Conservation (phyloP, 352 stramenopile genomes). For the Pythium coloratum region DNA sequence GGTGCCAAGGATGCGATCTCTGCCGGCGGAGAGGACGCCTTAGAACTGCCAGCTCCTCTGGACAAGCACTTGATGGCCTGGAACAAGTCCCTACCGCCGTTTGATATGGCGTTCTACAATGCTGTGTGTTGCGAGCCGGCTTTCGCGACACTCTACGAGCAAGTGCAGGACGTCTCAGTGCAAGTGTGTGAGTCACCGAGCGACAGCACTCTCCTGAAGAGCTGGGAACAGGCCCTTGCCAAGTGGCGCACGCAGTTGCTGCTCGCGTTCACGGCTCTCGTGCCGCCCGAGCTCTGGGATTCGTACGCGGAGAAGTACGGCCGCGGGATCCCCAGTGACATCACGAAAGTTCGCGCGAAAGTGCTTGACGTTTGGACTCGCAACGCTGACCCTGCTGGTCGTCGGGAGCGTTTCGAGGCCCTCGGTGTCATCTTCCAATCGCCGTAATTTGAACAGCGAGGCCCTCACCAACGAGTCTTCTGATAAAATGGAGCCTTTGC, state of each 20-base stretch:
- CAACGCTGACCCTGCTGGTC: slow-evolving; percentile 51
- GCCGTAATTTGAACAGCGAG: background rate
- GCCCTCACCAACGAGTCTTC: no score
- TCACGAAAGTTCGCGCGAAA: slow-evolving; percentile 33
- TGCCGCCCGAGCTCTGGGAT: slow-evolving; percentile 63
- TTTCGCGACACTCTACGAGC: slow-evolving; percentile 58
- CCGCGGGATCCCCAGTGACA: slow-evolving; percentile 47
- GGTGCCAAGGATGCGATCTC: slow-evolving; percentile 24
- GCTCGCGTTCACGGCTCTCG: slow-evolving; percentile 65
- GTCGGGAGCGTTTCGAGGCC: slow-evolving; percentile 58
- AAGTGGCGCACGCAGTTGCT: slow-evolving; percentile 69
- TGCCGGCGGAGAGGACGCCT: slow-evolving; percentile 66
- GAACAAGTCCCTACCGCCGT: slow-evolving; percentile 75
- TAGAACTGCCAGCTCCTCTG: slow-evolving; percentile 50
- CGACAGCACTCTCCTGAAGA: slow-evolving; percentile 34
- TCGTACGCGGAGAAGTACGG: slow-evolving; percentile 62
- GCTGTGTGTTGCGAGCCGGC: slow-evolving; percentile 72
- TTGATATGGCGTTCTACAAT: slow-evolving; percentile 77
- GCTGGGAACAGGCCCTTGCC: slow-evolving; percentile 53
- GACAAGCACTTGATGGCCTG: slow-evolving; percentile 45
- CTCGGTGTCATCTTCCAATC: slow-evolving; percentile 27
- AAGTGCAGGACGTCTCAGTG: slow-evolving; percentile 61
- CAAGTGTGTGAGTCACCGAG: slow-evolving; percentile 38
- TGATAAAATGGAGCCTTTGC: no score
- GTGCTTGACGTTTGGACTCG: slow-evolving; percentile 48